Evolutionary conservation across 148 eudicot species (phyloP), one percentile per base, ranked within the genome.

Genomic region (Simmondsia chinensis): DNA sequence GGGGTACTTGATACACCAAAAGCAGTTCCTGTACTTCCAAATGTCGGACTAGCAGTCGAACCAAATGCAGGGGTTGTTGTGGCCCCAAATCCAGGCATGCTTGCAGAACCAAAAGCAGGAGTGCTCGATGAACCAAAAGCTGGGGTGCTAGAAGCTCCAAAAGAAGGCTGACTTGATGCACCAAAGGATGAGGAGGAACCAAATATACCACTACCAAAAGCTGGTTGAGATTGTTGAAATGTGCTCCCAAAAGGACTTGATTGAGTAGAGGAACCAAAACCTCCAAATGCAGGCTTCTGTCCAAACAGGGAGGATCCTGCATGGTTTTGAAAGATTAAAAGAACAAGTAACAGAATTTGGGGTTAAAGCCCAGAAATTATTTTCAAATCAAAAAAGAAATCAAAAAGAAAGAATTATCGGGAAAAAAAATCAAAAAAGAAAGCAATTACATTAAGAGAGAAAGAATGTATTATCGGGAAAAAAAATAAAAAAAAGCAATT

Each of bases 221-320:
- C 77, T 12, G 99, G 86, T 56, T 91, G 99, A 34, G 94, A 73
- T 65, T 82, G 95, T 53, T 68, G 88, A 60, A 64, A 61, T 47
- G 97, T 68, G 60, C 84, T 66, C 48, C 95, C 99, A 59, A 82
- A 85, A n/a, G 94, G 97, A 62, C 82, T 85, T 52, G 94, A 42
- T 45, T 63, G 94, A 26, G 81, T 46, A 33, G 40, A 62, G 24
- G 94, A 63, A 43, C 94, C 93, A 76, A 85, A 82, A 49, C 81
- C 88, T 52, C 94, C 94, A 70, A 91, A 91, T 11, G 65, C 67
- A 37, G 95, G 80, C 65, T 85, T 78, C 56, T 80, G 95, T 24
- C 89, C 95, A 58, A 80, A 85, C 5, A 32, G 71, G 42, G 95
- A 78, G 19, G 85, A 66, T 33, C 85, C 97, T 85, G 53, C 14